phyloP scores from a whole-genome alignment of 352 stramenopile species.

The Pythium grandisporangium region DNA sequence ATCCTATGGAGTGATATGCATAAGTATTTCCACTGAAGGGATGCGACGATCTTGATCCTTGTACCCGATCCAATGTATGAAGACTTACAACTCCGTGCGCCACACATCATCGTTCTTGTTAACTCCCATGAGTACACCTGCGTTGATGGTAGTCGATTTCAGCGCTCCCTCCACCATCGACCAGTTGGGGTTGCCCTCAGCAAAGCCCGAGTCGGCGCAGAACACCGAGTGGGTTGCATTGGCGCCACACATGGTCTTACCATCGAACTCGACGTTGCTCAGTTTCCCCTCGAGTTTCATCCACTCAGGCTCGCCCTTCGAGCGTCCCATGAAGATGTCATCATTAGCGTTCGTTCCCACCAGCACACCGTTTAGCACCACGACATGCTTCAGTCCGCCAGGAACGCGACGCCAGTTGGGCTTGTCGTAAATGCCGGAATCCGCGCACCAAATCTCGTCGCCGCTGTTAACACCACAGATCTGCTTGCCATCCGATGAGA shows the following conservation, averaged over 20 bases:
- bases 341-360: constrained; percentile 13
- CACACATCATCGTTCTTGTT: no score
- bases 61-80: no score
- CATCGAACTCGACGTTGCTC: constrained; percentile 18
- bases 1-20: no score
- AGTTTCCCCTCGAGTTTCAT: constrained; percentile 8
- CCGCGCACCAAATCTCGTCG: constrained; percentile 19
- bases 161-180: no score
- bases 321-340: constrained; percentile 9
- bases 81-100: no score
- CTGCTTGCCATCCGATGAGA: constrained; percentile 19
- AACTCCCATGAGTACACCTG: no score
- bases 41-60: no score
- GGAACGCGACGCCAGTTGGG: constrained; percentile 14
- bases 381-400: constrained; percentile 13
- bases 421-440: constrained; percentile 7
- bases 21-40: no score
- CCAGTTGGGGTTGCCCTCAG: constrained; percentile 7
- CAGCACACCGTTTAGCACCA: constrained; percentile 17
- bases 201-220: constrained; percentile 8
- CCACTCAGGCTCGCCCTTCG: constrained; percentile 14
- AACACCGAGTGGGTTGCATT: constrained; percentile 7
- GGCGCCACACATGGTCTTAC: constrained; percentile 12
- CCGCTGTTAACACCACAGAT: constrained; percentile 9
- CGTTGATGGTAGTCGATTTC: no score